A percentile compares a stretch with the other conserved stretches of the same genome.
phyloP scores from a whole-genome alignment of 345 rosid genomes.

The Bruguiera gymnorhiza region DNA sequence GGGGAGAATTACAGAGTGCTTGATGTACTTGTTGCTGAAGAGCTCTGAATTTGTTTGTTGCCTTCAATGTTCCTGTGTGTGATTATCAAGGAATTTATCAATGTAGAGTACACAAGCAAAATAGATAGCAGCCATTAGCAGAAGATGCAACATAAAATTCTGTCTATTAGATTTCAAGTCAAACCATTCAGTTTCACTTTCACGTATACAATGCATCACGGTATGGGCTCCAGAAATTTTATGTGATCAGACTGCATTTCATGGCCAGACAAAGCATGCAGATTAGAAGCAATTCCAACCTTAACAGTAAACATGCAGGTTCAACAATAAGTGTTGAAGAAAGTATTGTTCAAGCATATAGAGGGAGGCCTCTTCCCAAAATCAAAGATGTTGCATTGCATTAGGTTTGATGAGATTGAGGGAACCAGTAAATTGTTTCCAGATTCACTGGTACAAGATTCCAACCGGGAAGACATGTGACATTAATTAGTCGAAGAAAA shows the following conservation, averaged over 20 bases:
- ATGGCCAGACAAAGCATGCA: background rate
- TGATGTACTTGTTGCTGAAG: conserved; percentile 71
- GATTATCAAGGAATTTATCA: conserved; percentile 1
- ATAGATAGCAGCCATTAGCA: conserved; percentile 2
- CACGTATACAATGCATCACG: background rate
- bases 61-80: conserved; percentile 64
- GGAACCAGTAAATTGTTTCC: no score
- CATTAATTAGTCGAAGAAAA: no score
- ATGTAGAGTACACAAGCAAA: background rate
- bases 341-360: background rate
- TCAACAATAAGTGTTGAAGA: background rate
- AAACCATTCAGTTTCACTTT: background rate
- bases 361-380: background rate
- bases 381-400: no score
- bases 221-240: background rate
- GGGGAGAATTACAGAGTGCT: conserved; percentile 57
- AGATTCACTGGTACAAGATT: no score
- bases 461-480: no score
- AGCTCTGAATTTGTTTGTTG: conserved; percentile 64
- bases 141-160: background rate
- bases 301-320: background rate
- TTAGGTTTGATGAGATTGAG: no score
- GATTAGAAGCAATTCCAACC: background rate
- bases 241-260: background rate
- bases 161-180: background rate